Percentiles rank a stretch among this genome's conserved stretches.
These are phyloP conservation scores for Decorospora gaudefroyi DNA, from an alignment of 2,329 filamentous ascomycete species.

Conservation along the genomic window DNA sequence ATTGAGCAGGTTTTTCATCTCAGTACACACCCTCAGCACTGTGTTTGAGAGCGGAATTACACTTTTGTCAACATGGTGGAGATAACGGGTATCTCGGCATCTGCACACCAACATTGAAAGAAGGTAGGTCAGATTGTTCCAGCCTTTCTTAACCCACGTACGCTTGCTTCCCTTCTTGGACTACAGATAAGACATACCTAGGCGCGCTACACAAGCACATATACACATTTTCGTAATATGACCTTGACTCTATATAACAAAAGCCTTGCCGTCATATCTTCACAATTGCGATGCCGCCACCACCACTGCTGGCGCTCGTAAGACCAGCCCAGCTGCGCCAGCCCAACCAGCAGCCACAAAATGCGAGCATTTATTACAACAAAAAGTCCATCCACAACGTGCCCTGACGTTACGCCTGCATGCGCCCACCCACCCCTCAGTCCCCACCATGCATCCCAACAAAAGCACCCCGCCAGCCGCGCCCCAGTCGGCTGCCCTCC, in stretches of 20 bases:
- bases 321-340: slow-evolving; percentile 4
- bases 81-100: slow-evolving; percentile 16
- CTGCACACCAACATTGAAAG: slow-evolving; percentile 1
- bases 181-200: slow-evolving; percentile 1
- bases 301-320: neutral
- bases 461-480: slow-evolving; percentile 18
- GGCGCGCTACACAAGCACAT: slow-evolving; percentile 3
- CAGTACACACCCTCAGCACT: no score
- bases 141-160: neutral
- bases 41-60: slow-evolving; percentile 1
- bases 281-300: neutral
- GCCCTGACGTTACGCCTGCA: slow-evolving; percentile 28
- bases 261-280: no score
- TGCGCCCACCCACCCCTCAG: slow-evolving; percentile 17
- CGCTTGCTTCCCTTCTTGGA: neutral
- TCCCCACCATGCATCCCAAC: slow-evolving; percentile 23
- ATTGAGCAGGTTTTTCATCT: slow-evolving; percentile 6
- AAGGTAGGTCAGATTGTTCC: slow-evolving; percentile 6
- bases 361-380: no score
- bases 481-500: slow-evolving; percentile 16
- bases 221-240: no score
- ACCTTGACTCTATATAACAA: no score
- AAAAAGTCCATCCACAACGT: no score
- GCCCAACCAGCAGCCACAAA: no score
- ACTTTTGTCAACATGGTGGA: neutral